Base-by-base conservation (phyloP, 768 basidiomycete species). In the Tricholoma sp. region DNA sequence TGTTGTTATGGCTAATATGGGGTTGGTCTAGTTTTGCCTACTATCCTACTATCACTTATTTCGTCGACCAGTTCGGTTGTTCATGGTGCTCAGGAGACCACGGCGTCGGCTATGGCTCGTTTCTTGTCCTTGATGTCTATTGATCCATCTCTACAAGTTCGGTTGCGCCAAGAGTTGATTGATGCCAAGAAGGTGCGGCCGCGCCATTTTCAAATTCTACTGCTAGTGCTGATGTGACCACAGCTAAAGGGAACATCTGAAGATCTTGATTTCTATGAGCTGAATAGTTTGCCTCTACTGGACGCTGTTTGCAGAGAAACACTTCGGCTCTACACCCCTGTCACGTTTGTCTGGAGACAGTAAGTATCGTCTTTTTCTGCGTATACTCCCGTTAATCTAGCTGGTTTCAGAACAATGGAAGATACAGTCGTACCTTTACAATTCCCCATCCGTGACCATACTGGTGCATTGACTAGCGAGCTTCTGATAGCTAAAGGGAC, bases 251-350 rank as follows among this genome's bases (percentile, higher is more conserved):
- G 64, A n/a, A 58, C 54, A 5, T 57, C 62, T 18, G 66, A 66
- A 2, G 66, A 71, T 50, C 55, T 77, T 13, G 60, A 65, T 18
- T 78, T 71, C 58, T 72, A 76, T 49, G 68, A 70, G 6, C 65
- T 81, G 7, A 66, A 72, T 24, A 63, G 42, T 33, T 66, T 77
- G 2, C 73, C 71, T 1, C 66, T 69, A 37, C 62, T 76, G 12
- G 75, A 79, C 56, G 72, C 72, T 0, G 65, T 76, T 4, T 71
- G 71, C 55, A 61, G 70, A 11, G 74, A 77, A 59, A 74, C 73
- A 7, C 60, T 73, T 1, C 68, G 74, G 32, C 33, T 68, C 29
- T 68, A 62, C 44, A 56, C 61, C 2, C 66, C 68, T 29, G 65
- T 66, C 4, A 64, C 66, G 20, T 66, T 66, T 34, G 60, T 68